Base-by-base conservation (phyloP, 108 stramenopile genomes). In the Nitzschia sp. region DNA sequence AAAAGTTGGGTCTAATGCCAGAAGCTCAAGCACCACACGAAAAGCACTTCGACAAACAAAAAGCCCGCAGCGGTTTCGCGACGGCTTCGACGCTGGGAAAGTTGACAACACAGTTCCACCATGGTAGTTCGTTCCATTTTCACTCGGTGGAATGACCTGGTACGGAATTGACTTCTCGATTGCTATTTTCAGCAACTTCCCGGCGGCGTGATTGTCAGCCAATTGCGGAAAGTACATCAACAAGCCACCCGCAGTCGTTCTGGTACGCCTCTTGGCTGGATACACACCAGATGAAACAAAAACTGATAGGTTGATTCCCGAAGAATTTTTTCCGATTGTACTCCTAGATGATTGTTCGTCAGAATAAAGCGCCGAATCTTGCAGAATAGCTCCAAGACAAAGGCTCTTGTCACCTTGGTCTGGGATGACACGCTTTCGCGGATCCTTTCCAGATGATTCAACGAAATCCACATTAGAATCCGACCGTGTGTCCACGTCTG, bases 81-180 rank as follows among this genome's bases (percentile, higher is more conserved):
- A 78, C 16, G 85, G 79, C 41, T 77, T 73, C 1, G 75, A 25
- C 13, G 72, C 66, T 19, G 81, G 81, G 48, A 75, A 85, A 1
- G 69, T 66, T 17, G 66, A 48, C 0, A 80, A 60, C 17, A 75
- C 34, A 22, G 54, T 19, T 3, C 67, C 74, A 23, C 50, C 31
- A 1, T 15, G 17, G 6, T 17, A 53, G 23, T 27, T 73, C n/a
- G 38, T 16, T 11, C 9, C 38, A 13, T 41, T 41, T 41, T 6
- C 13, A 6, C 13, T 13, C 13, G 38, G 9, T 13, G 38, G 38
- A 13, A 41, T 13, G 6, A 41, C 9, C 13, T 41, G 6, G 13
- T 13, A 6, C 6, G 38, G 38, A 41, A 41, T 41, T 6, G 9
- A 41, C 6, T 41, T 13, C 38, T 41, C 38, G 6, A 13, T 13